Evolutionary conservation across 78 protist species (phyloP), one percentile per base, ranked within the genome.

Genomic region (Dictyostelium purpureum): DNA sequence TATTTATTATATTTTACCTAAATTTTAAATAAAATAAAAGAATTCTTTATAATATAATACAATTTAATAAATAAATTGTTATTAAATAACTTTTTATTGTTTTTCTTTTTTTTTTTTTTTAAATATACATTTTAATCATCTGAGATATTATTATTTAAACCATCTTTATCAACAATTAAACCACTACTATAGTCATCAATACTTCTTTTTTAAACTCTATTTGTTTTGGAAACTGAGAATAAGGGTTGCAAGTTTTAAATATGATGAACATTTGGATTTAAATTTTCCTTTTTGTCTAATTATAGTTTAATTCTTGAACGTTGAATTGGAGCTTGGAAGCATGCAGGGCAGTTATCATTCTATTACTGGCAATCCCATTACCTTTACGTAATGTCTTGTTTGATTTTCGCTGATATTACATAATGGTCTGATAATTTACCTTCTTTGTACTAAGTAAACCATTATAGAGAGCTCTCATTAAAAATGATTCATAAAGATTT

Each of bases 261-360:
- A 26, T 57, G 69, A 42, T 77, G 85, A 21, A 77, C 40, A 19
- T 11, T 77, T 52, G 85, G 85, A 40, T 77, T 77, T 5, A 77
- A 18, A 77, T 77, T 77, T 40, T 77, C 85, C 40, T 77, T 51
- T 1, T 35, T 61, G 0, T 70, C 85, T 4, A 81, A 33, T 54
- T 63, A 28, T 63, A 54, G n/a, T 81, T 97, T 97, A 33, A 96
- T 74, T 56, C 97, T 79, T 38, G 77, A 75, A 12, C 98, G 77
- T 28, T 93, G 96, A 79, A 96, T 97, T 11, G 98, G 98, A 6
- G 89, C 93, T 42, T 87, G 88, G 47, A 96, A 96, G 77, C 98
- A 97, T 4, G 98, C 98, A 5, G 98, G 98, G 71, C 98, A 97
- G 77, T 95, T 97, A 26, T 97, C 98, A 14, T 33, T n/a, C 2